Base-by-base conservation (phyloP, 306 rosid species). In the Lithocarpus polystachyus region DNA sequence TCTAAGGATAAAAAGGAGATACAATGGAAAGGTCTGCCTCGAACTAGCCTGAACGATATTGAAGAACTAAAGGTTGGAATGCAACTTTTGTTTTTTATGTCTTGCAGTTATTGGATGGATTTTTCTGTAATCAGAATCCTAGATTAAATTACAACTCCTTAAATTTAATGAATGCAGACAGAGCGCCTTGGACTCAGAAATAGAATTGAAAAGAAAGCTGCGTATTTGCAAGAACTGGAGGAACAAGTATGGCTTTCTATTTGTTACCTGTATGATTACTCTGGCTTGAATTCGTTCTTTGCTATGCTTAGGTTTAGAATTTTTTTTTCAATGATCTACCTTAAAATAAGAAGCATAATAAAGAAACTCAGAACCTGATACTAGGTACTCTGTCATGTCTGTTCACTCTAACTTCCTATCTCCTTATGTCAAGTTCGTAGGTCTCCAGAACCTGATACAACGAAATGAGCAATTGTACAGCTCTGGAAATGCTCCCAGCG, bases 21-120 rank as follows among this genome's bases (percentile, higher is more conserved):
- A 77, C 99, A 95, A 84, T 95, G 99, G 99, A 92, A 86, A 88
- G 99, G 99, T 81, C 92, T 95, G 71, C 99, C 99, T 84, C 99
- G 92, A 65, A 90, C 97, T 33, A 92, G 94, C 83, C 74, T 81
- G 82, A 95, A 83, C 70, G 98, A 92, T 79, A 89, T 95, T 80
- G 98, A 95, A 86, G 98, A 92, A 86, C 84, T 95, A 59, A 92
- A 95, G 98, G 99, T 92, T 76, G 53, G 75, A 37, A 57, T 74
- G 73, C 85, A 20, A 68, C 79, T 73, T 81, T 48, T 23, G 53
- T 68, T 59, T 84, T 84, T 76, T 37, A 6, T 75, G 29, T 83
- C 61, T 51, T 33, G 26, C 73, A 57, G 17, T 73, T 52, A 22
- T 74, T 71, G 24, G 19, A 28, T 78, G 56, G n/a, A 45, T 19